Conservation (phyloP, 495 filamentous ascomycete genomes). For the Penicillium coffeae region DNA sequence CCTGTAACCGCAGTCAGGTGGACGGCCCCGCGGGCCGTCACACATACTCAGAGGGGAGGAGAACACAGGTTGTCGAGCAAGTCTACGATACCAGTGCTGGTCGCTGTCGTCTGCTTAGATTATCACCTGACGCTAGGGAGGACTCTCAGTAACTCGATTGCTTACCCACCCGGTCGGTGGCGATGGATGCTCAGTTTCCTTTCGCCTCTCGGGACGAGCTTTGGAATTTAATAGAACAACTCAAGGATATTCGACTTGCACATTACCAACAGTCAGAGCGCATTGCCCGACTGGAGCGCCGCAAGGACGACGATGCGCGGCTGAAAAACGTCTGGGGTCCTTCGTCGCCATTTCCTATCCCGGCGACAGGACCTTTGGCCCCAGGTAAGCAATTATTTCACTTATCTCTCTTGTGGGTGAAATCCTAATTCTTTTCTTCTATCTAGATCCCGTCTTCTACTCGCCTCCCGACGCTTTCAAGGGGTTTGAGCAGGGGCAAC, state of each 20-base stretch:
- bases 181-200: constrained; percentile 62
- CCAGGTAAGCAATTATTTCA: constrained; percentile 55
- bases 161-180: constrained; percentile 7
- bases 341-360: constrained; percentile 73
- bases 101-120: background rate
- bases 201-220: constrained; percentile 72
- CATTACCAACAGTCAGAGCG: constrained; percentile 81
- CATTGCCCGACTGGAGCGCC: constrained; percentile 72
- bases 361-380: constrained; percentile 62
- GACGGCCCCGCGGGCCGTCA: constrained; percentile 49
- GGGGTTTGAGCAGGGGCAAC: constrained; percentile 76
- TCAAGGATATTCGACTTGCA: constrained; percentile 74
- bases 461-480: constrained; percentile 74
- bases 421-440: background rate
- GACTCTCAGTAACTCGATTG: background rate
- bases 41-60: constrained; percentile 36
- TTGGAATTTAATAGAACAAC: constrained; percentile 81
- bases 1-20: constrained; percentile 29
- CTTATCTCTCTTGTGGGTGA: background rate
- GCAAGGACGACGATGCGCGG: constrained; percentile 75
- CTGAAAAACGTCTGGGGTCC: constrained; percentile 82
- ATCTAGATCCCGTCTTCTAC: constrained; percentile 67
- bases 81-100: constrained; percentile 7
- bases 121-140: background rate
- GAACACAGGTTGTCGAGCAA: constrained; percentile 14